phyloP scores from a whole-genome alignment of 1,284 basidiomycete genomes.

The Puccinia coronata region DNA sequence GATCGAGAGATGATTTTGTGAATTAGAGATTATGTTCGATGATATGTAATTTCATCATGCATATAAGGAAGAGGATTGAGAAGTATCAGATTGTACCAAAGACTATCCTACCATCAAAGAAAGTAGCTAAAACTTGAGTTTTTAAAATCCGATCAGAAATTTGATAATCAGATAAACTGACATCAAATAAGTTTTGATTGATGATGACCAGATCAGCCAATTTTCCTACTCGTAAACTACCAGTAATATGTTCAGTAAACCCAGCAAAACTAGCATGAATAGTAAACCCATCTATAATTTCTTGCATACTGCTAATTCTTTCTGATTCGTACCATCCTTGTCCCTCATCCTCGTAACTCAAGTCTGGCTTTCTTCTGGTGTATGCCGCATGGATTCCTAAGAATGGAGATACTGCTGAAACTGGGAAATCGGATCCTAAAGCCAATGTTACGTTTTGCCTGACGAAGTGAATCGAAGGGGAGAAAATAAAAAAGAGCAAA shows the following conservation, averaged over 20 bases:
- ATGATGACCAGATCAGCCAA: slow-evolving; percentile 55
- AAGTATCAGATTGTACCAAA: too few species aligned
- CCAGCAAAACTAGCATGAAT: slow-evolving; percentile 53
- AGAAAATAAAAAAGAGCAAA: neutral
- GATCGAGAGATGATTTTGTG: too few species aligned
- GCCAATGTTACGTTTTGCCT: slow-evolving; percentile 53
- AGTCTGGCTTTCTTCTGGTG: slow-evolving; percentile 52
- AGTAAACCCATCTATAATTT: slow-evolving; percentile 56
- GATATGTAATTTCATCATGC: too few species aligned
- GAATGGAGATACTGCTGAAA: slow-evolving; percentile 54
- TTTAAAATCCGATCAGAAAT: slow-evolving; percentile 34
- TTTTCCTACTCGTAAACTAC: slow-evolving; percentile 52
- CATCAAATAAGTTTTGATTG: slow-evolving; percentile 54
- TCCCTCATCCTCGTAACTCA: slow-evolving; percentile 50
- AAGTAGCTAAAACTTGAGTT: slow-evolving; percentile 21
- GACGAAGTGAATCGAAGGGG: neutral
- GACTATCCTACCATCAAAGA: slow-evolving; percentile 36
- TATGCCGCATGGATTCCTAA: slow-evolving; percentile 55
- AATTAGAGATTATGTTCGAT: too few species aligned
- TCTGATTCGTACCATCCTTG: slow-evolving; percentile 49
- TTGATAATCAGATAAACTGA: neutral
- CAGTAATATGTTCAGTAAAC: slow-evolving; percentile 53
- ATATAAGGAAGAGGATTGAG: too few species aligned
- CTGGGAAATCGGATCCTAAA: slow-evolving; percentile 56
- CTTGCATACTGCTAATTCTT: slow-evolving; percentile 51